Evolutionary conservation across 371 early-diverging fungal species (phyloP).

Genomic region (Zopfochytrium polystomum): DNA sequence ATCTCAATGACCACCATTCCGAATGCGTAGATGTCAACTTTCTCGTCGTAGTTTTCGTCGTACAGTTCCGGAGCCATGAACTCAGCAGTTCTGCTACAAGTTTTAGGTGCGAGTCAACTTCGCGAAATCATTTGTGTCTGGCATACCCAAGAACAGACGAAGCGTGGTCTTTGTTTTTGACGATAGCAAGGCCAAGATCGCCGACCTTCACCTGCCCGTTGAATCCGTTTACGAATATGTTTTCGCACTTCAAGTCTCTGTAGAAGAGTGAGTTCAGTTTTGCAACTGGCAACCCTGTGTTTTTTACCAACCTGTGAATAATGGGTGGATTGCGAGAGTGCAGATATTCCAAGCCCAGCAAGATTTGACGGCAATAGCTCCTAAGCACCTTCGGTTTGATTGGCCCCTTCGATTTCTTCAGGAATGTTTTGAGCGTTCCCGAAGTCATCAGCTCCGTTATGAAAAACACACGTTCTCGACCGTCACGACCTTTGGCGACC

Average conservation of each 20-base stretch:
- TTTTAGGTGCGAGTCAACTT: conserved; percentile 32
- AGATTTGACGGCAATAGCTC: conserved; percentile 75
- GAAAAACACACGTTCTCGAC: conserved; percentile 72
- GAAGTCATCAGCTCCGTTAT: conserved; percentile 94
- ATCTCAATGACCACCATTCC: conserved; percentile 87
- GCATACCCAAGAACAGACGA: conserved; percentile 60
- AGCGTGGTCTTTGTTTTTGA: conserved; percentile 58
- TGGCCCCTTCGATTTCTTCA: conserved; percentile 59
- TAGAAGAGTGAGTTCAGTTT: background rate
- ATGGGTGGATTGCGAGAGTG: conserved; percentile 80
- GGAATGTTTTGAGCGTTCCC: conserved; percentile 78
- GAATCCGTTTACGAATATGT: conserved; percentile 87
- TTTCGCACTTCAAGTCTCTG: conserved; percentile 60
- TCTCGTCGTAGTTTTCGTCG: conserved; percentile 84
- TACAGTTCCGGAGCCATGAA: conserved; percentile 94
- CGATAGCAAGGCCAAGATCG: conserved; percentile 78
- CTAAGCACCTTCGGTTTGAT: conserved; percentile 76
- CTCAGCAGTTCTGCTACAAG: conserved; percentile 79
- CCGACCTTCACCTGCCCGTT: conserved; percentile 90
- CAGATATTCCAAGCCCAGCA: conserved; percentile 78
- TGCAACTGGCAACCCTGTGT: background rate
- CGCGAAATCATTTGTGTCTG: background rate
- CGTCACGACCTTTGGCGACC: conserved; percentile 21
- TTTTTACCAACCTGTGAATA: conserved; percentile 75
- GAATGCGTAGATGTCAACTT: conserved; percentile 90